phyloP scores from a whole-genome alignment of 192 early-diverging fungal species.

The Endogone sp. region DNA sequence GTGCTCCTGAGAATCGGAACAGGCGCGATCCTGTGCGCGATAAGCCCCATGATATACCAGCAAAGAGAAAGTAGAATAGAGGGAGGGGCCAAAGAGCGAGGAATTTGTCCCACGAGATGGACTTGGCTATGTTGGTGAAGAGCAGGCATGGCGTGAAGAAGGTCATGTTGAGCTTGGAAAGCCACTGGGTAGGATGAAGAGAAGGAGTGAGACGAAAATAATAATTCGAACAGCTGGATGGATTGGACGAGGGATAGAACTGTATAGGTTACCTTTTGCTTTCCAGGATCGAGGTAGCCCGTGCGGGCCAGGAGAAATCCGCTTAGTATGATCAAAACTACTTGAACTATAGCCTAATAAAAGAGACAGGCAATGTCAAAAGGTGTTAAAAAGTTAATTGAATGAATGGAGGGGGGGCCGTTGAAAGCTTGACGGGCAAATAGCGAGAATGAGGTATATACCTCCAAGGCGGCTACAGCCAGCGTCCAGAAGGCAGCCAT shows the following conservation, averaged over 20 bases:
- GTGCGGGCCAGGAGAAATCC: slow-evolving; percentile 21
- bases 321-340: slow-evolving; percentile 23
- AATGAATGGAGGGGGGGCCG: no score
- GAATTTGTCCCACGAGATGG: slow-evolving; percentile 57
- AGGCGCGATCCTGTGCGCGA: slow-evolving; percentile 35
- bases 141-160: slow-evolving; percentile 74
- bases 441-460: no score
- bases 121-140: slow-evolving; percentile 70
- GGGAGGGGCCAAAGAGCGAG: slow-evolving; percentile 72
- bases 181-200: slow-evolving; percentile 25
- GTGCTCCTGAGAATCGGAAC: slow-evolving; percentile 38
- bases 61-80: slow-evolving; percentile 37
- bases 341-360: slow-evolving; percentile 27
- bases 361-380: no score
- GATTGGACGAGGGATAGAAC: neutral
- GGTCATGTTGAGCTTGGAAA: slow-evolving; percentile 60
- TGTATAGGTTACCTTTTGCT: slow-evolving; percentile 24
- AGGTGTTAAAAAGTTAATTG: no score
- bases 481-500: neutral
- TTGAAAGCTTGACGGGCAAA: no score
- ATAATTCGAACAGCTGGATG: neutral
- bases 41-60: slow-evolving; percentile 25
- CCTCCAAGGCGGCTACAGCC: neutral
- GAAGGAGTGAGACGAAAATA: neutral
- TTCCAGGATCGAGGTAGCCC: slow-evolving; percentile 24